phyloP scores from a whole-genome alignment of 805 yeast species.

The Myxozyma mucilagina region DNA sequence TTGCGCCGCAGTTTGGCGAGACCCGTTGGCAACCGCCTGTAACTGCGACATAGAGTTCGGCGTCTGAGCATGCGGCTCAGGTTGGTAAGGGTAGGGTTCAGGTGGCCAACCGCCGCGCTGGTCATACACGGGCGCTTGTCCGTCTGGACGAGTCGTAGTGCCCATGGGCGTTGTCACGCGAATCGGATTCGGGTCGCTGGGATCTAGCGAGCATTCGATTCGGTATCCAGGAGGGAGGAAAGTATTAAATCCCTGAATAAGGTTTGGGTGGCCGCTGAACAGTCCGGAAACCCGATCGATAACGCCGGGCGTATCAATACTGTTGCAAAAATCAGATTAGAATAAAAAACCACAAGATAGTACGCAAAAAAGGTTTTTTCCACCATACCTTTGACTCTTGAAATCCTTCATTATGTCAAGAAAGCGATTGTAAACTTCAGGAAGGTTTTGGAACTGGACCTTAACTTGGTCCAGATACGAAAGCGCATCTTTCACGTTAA shows the following conservation, averaged over 20 bases:
- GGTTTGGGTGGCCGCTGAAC: conserved; percentile 85
- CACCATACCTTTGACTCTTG: conserved; percentile 75
- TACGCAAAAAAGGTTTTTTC: not conserved
- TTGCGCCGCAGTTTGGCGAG: conserved; percentile 24
- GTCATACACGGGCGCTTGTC: conserved; percentile 40
- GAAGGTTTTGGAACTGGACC: conserved; percentile 84
- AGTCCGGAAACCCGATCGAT: conserved; percentile 90
- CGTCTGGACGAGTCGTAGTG: conserved; percentile 69
- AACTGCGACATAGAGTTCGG: conserved; percentile 28
- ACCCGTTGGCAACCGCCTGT: conserved; percentile 32
- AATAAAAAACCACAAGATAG: not conserved
- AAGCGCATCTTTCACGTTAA: conserved; percentile 94
- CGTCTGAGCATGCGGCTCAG: conserved; percentile 9
- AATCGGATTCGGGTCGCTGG: conserved; percentile 87
- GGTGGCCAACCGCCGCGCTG: conserved; percentile 24
- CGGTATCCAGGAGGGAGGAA: conserved; percentile 94
- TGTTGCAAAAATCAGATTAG: conserved; percentile 10
- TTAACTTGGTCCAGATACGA: conserved; percentile 95
- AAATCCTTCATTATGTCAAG: conserved; percentile 98
- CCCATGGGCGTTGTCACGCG: conserved; percentile 96
- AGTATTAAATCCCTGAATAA: conserved; percentile 96
- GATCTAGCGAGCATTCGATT: conserved; percentile 86
- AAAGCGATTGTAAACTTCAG: conserved; percentile 94
- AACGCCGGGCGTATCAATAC: conserved; percentile 96
- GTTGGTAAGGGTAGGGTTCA: conserved; percentile 21